Evolutionary conservation across 306 rosid genomes (phyloP), one percentile per base, ranked within the genome.

Genomic region (Vicia villosa): DNA sequence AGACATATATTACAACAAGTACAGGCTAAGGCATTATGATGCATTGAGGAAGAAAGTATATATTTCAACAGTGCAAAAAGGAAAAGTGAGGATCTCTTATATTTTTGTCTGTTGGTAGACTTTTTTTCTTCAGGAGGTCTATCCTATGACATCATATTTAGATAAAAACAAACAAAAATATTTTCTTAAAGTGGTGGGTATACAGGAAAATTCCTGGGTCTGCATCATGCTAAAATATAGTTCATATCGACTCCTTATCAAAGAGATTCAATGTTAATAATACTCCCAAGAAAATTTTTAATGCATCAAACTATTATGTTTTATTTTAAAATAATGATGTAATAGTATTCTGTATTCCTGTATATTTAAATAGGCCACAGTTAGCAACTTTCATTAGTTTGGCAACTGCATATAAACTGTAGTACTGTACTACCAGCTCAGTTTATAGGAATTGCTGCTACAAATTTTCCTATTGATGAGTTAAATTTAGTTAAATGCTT

Each of bases 271-370:
- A 14, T 46, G 45, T 56, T 65, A 58, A n/a, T n/a, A n/a, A 26
- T 65, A 30, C 61, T 71, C 28, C 28, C 4, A 45, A 26, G 41
- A 51, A 64, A 15, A 16, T 6, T 13, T 45, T 36, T 4, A 22
- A 63, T 10, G 63, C 17, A 26, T 41, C 68, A 67, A 69, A 76
- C 66, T 40, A 47, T 59, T 37, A 69, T 62, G 51, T 70, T 43
- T 5, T 32, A 37, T 11, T 5, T 20, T 19, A 55, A 5, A 54
- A 77, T 17, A 17, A 22, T 26, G 36, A 52, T 22, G 47, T 54
- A 37, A 63, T 61, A 15, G 47, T 49, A 61, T 36, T n/a, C n/a
- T n/a, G n/a, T n/a, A n/a, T n/a, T 26, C 22, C 3, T 65, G 24
- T 12, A 63, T 20, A 26, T 21, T 46, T 42, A 67, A 37, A 42